phyloP scores from a whole-genome alignment of 1,139 yeast species.

The Scheffersomyces cryptocercus region DNA sequence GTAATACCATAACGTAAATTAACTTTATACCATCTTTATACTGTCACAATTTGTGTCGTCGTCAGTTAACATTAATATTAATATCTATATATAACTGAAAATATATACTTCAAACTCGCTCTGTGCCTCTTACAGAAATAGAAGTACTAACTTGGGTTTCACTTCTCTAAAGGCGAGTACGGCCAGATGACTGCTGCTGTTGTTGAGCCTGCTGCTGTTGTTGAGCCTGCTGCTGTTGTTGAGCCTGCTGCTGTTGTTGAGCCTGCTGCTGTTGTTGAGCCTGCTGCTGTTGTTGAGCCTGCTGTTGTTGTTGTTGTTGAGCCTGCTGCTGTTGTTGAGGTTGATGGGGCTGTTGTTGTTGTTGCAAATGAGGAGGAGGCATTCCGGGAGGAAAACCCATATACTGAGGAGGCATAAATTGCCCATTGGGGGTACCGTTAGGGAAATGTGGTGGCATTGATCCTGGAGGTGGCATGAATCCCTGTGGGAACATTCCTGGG shows the following conservation, averaged over 20 bases:
- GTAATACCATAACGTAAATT: too few species aligned
- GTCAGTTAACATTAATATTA: too few species aligned
- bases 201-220: constrained; percentile 6
- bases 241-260: constrained; percentile 17
- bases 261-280: neutral
- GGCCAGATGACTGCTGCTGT: neutral
- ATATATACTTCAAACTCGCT: too few species aligned
- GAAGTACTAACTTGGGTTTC: too few species aligned
- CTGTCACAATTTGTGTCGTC: too few species aligned
- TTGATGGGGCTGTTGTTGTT: constrained; percentile 9
- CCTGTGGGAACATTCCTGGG: constrained; percentile 37
- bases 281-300: constrained; percentile 12
- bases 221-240: constrained; percentile 16
- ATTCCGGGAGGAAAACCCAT: constrained; percentile 30
- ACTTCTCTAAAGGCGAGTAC: too few species aligned
- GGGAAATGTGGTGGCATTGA: constrained; percentile 23
- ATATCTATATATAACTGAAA: too few species aligned
- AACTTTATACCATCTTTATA: too few species aligned
- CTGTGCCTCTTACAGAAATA: too few species aligned
- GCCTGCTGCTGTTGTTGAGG: constrained; percentile 16
- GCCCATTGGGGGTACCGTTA: constrained; percentile 18
- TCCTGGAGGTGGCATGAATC: constrained; percentile 30
- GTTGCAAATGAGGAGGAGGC: constrained; percentile 13
- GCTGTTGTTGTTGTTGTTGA: constrained; percentile 17
- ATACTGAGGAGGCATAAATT: constrained; percentile 21